Evolutionary conservation across 352 stramenopile species (phyloP), one percentile per base, ranked within the genome.

Genomic region (Nothophytophthora sp.): DNA sequence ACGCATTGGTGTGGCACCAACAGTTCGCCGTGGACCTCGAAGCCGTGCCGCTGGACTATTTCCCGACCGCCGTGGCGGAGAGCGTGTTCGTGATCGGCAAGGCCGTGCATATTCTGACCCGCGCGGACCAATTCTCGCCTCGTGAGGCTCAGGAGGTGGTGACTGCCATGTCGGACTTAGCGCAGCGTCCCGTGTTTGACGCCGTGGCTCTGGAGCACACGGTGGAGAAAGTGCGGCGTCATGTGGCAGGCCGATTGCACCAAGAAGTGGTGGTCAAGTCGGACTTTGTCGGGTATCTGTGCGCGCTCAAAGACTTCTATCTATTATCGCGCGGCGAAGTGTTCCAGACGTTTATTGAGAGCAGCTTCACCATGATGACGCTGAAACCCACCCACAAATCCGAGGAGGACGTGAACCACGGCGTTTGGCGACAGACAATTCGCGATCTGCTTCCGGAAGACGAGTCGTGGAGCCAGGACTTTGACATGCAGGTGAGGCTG

Each of bases 31-130:
- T 91, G 30, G 65, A 89, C 33, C 54, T 88, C 22, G 67, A 81
- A 22, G 76, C 78, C 22, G 65, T 88, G 1, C 76, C 81, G 42
- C 35, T 80, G 22, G 71, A 76, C 23, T 91, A 88, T 27, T 79
- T 91, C 19, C 72, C 81, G 4, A 62, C 70, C 10, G 54, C 72
- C 1, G 65, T 89, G 20, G 71, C 76, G 0, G 76, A 91, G 23
- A 88, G 67, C 54, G 68, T 91, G 7, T 76, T 90, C 30, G 81
- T 76, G 33, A 80, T 94, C 23, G 76, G 78, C 49, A 80, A 90
- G 34, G 72, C 72, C 1, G 65, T 88, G 24, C 65, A 76, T 20
- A 81, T 90, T 29, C 60, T 92, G 25, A 63, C 70, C 1, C 57
- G 60, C 13, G 62, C 74, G 6, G 68, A 79, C 24, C 60, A 75